Evolutionary conservation across 116 monocot species (phyloP).

Genomic region (Cymodocea nodosa): DNA sequence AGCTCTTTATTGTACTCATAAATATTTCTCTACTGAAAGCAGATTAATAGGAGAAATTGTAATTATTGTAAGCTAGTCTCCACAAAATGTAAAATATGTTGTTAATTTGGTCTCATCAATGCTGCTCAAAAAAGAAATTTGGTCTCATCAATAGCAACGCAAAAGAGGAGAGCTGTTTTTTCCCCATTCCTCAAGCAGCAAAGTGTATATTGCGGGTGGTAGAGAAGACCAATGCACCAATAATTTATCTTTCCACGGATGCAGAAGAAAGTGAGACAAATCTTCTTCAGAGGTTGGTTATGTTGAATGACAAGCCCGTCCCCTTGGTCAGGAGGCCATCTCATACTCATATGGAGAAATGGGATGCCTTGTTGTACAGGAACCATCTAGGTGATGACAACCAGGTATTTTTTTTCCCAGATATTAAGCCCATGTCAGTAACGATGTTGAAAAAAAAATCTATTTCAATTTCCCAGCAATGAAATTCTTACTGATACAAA

Average conservation of each 20-base stretch:
- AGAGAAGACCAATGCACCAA: constrained; percentile 55
- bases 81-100: background rate
- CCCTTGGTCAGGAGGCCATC: constrained; percentile 66
- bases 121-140: background rate
- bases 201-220: constrained; percentile 60
- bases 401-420: constrained; percentile 31
- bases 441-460: background rate
- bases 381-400: constrained; percentile 58
- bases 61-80: background rate
- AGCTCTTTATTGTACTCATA: no score
- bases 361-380: constrained; percentile 86
- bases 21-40: no score
- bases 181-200: constrained; percentile 87
- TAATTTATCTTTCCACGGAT: constrained; percentile 90
- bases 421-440: background rate
- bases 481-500: background rate
- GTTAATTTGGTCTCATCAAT: no score
- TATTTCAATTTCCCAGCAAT: background rate
- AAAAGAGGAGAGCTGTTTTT: constrained; percentile 90
- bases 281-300: constrained; percentile 71
- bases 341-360: constrained; percentile 69
- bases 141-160: constrained; percentile 36
- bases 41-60: background rate
- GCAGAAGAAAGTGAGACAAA: constrained; percentile 72
- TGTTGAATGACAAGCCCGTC: constrained; percentile 38